Evolutionary conservation across 1,284 basidiomycete genomes (phyloP).

Genomic region (Schizophyllum commune): DNA sequence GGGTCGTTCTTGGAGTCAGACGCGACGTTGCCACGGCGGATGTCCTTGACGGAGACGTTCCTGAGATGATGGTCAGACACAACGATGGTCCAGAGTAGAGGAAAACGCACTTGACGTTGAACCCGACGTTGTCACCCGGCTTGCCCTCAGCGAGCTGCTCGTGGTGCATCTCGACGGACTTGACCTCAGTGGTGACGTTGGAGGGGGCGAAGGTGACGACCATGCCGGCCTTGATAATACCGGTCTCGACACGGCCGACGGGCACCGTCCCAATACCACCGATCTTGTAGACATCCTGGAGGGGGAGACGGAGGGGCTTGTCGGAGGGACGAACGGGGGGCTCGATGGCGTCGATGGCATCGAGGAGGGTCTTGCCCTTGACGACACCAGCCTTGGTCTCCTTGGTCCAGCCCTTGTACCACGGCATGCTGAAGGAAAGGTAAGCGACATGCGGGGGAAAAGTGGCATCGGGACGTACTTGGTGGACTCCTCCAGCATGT

Average conservation of each 20-base stretch:
- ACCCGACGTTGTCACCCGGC: slow-evolving; percentile 99
- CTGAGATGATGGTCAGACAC: slow-evolving; percentile 33
- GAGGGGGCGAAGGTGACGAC: slow-evolving; percentile 95
- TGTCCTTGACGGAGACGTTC: slow-evolving; percentile 99
- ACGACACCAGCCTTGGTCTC: slow-evolving; percentile 89
- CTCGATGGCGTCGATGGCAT: slow-evolving; percentile 99
- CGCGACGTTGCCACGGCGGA: slow-evolving; percentile 98
- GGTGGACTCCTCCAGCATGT: slow-evolving; percentile 97
- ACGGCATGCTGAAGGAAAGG: slow-evolving; percentile 72
- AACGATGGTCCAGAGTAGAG: background rate
- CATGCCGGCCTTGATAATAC: slow-evolving; percentile 99
- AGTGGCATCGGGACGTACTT: slow-evolving; percentile 52
- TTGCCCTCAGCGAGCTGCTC: slow-evolving; percentile 94
- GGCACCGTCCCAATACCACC: slow-evolving; percentile 99
- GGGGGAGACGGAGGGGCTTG: slow-evolving; percentile 99
- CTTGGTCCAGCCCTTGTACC: slow-evolving; percentile 99
- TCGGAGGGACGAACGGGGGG: slow-evolving; percentile 95
- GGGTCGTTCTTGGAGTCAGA: slow-evolving; percentile 99
- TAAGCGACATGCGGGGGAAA: slow-evolving; percentile 11
- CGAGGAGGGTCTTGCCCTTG: slow-evolving; percentile 99
- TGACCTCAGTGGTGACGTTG: slow-evolving; percentile 99
- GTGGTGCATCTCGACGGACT: slow-evolving; percentile 99
- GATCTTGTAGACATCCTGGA: slow-evolving; percentile 99
- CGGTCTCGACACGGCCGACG: slow-evolving; percentile 99
- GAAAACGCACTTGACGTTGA: slow-evolving; percentile 82